phyloP scores from a whole-genome alignment of 306 rosid genomes.

The Nissolia schottii region DNA sequence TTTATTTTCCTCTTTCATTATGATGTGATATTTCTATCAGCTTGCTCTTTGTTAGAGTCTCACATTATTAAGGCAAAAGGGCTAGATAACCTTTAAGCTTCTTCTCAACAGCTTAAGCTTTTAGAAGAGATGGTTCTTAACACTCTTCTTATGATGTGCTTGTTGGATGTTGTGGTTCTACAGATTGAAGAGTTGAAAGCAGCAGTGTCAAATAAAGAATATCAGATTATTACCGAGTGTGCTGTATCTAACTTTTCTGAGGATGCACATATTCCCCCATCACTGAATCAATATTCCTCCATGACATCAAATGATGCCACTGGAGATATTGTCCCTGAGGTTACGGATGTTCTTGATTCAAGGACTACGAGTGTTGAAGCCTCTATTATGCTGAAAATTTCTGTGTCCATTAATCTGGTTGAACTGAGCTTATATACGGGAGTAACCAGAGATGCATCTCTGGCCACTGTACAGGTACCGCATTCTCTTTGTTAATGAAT shows the following conservation, averaged over 20 bases:
- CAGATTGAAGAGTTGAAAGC: conserved; percentile 91
- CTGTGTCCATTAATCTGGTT: conserved; percentile 60
- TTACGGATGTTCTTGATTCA: conserved; percentile 37
- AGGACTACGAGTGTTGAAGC: conserved; percentile 38
- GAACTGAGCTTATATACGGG: conserved; percentile 77
- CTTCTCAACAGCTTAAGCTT: no score
- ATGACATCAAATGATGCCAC: conserved; percentile 36
- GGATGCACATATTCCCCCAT: conserved; percentile 62
- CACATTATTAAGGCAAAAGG: no score
- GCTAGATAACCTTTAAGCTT: no score
- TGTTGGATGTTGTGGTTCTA: conserved; percentile 31
- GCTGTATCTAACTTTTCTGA: conserved; percentile 85
- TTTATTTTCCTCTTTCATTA: neutral
- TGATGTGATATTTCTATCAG: neutral
- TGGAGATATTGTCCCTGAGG: conserved; percentile 33
- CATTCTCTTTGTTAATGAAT: neutral
- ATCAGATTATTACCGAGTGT: conserved; percentile 87
- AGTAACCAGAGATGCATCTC: conserved; percentile 65
- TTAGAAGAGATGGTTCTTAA: no score
- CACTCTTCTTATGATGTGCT: neutral
- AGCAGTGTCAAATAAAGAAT: conserved; percentile 80
- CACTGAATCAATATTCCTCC: conserved; percentile 39
- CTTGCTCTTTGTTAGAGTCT: no score
- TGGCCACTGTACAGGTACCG: conserved; percentile 88
- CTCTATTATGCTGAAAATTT: conserved; percentile 53